Percentiles rank a stretch among this genome's conserved stretches.
Conservation (phyloP, 352 stramenopile genomes). For the Globisporangium recalcitrans region DNA sequence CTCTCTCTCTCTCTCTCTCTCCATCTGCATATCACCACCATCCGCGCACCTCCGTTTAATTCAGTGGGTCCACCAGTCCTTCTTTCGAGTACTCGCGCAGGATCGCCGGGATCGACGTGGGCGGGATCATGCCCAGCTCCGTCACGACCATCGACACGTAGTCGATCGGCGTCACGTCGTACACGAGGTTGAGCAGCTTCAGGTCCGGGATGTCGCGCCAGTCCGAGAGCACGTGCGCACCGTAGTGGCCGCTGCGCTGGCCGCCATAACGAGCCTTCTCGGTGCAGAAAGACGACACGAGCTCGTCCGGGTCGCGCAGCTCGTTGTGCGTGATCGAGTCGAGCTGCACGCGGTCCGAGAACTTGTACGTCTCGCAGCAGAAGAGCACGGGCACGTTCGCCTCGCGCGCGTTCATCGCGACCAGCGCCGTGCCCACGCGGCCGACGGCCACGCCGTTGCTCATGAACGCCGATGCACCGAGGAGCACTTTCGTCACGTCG, state of each 20-base stretch:
- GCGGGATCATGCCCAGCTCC: slow-evolving; percentile 97
- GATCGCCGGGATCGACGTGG: slow-evolving; percentile 95
- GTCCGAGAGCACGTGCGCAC: slow-evolving; percentile 69
- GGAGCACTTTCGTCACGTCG: slow-evolving; percentile 94
- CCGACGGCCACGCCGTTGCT: slow-evolving; percentile 93
- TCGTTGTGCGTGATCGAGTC: slow-evolving; percentile 98
- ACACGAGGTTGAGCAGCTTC: slow-evolving; percentile 87
- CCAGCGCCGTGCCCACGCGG: slow-evolving; percentile 88
- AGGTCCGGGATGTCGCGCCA: slow-evolving; percentile 71
- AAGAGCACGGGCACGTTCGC: slow-evolving; percentile 96
- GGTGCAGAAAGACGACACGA: slow-evolving; percentile 58
- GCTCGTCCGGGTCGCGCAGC: slow-evolving; percentile 91
- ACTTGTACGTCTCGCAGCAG: slow-evolving; percentile 99
- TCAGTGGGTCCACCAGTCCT: slow-evolving; percentile 40
- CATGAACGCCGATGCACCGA: slow-evolving; percentile 93
- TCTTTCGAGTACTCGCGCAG: slow-evolving; percentile 91
- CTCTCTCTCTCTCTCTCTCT: neutral
- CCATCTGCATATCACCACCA: no score
- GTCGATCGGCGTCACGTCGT: slow-evolving; percentile 95
- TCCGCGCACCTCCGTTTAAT: slow-evolving; percentile 5
- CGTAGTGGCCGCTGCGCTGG: slow-evolving; percentile 10
- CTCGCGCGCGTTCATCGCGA: slow-evolving; percentile 89
- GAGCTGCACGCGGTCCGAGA: slow-evolving; percentile 94
- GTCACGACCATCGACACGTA: slow-evolving; percentile 97
- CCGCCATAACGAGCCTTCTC: slow-evolving; percentile 39